Percentiles rank a stretch among this genome's conserved stretches.
Conservation (phyloP, 345 rosid genomes). For the Clausena lansium region DNA sequence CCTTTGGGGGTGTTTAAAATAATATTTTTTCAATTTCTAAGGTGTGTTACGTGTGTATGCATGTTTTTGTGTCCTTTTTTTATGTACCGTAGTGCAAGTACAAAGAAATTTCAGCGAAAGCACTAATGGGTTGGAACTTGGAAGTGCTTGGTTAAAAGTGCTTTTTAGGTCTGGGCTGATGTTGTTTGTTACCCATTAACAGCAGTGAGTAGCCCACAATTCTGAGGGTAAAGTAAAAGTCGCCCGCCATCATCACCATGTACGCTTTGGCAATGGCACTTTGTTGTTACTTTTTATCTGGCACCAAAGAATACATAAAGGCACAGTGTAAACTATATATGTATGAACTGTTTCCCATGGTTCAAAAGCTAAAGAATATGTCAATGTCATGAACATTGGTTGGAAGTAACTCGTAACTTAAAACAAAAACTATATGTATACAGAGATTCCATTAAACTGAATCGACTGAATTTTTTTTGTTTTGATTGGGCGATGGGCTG, state of each 20-base stretch:
- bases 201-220: background rate
- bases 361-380: background rate
- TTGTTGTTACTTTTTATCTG: background rate
- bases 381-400: background rate
- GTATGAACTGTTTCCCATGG: background rate
- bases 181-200: slow-evolving; percentile 1
- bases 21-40: background rate
- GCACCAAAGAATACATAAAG: background rate
- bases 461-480: no score
- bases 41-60: background rate
- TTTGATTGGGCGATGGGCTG: no score
- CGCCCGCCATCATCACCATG: no score
- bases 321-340: background rate
- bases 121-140: background rate
- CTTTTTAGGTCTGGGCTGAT: background rate
- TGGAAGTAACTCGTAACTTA: background rate
- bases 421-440: no score
- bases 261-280: background rate
- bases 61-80: background rate
- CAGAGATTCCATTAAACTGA: no score
- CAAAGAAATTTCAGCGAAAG: slow-evolving; percentile 1
- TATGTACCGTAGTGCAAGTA: slow-evolving; percentile 24
- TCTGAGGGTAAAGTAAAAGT: background rate
- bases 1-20: background rate
- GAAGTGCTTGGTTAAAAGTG: background rate